Evolutionary conservation across 805 yeast genomes (phyloP), one percentile per base, ranked within the genome.

Genomic region (Candida endomychidarum): DNA sequence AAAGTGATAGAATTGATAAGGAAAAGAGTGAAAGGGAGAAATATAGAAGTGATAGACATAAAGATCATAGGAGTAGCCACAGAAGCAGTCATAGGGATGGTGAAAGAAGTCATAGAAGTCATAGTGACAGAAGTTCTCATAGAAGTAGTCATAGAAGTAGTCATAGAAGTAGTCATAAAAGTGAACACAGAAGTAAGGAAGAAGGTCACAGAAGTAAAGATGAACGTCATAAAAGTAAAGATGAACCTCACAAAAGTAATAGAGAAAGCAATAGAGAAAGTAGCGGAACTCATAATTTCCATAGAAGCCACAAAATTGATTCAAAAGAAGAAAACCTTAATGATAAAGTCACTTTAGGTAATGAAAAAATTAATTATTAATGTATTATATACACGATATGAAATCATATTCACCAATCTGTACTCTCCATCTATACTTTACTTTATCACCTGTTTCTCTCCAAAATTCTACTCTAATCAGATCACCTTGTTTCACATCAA

Each of bases 401-500:
- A 6, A 27, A 7, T 25, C 23, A 12, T 34, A 17, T 23, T 17
- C 25, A 12, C 22, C 16, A 2, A 14, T 20, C 9, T 46, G 38
- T 21, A 54, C 52, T 12, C 22, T 34, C 62, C 66, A 63, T 37
- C 46, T 51, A 42, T 63, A 63, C 54, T 54, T 52, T 1, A 62
- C 57, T 22, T 21, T 21, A 26, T 47, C 27, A 56, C 42, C 10
- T 38, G 40, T n/a, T 47, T 34, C 8, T 11, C 43, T 27, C 14
- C 54, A 37, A 14, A 43, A 37, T 14, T 20, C 21, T 1, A 41
- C 40, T 2, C 37, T 30, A 9, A 45, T 34, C 1, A 22, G 8
- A 15, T 44, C 35, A 14, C 40, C 45, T 23, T 31, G 34, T 10
- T n/a, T 34, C 14, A 45, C 47, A n/a, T 12, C 8, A 3, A 35